These are phyloP conservation scores for Pyrenophora graminea DNA, from an alignment of 2,329 filamentous ascomycete genomes.

Conservation along the genomic window DNA sequence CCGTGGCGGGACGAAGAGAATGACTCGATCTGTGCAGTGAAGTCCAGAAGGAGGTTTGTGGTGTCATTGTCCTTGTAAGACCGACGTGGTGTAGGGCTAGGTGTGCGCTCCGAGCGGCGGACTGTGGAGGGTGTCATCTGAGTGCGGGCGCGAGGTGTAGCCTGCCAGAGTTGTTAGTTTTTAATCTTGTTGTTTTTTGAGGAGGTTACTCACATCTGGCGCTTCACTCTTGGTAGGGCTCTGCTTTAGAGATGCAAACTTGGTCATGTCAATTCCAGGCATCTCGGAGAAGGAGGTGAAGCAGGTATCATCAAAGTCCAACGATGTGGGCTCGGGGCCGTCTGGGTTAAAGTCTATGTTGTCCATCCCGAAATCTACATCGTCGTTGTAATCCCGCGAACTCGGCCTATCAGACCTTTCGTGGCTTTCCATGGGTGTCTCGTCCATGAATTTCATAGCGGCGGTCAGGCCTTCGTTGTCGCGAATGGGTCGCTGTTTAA, in stretches of 20 bases:
- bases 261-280: constrained; percentile 75
- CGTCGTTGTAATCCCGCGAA: constrained; percentile 24
- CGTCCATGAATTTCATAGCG: constrained; percentile 43
- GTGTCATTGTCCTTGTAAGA: constrained; percentile 61
- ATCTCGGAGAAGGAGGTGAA: constrained; percentile 82
- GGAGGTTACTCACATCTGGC: constrained; percentile 19
- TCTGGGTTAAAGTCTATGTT: constrained; percentile 42
- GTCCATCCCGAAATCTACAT: constrained; percentile 32
- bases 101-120: constrained; percentile 50
- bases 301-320: constrained; percentile 67
- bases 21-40: constrained; percentile 75
- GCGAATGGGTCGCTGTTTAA: constrained; percentile 31
- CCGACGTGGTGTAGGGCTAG: constrained; percentile 59
- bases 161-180: constrained; percentile 16
- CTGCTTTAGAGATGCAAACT: constrained; percentile 74
- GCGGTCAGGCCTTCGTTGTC: constrained; percentile 48
- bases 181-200: not conserved
- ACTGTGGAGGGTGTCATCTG: constrained; percentile 57
- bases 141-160: constrained; percentile 42
- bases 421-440: constrained; percentile 27
- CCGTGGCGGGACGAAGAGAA: constrained; percentile 50
- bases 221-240: constrained; percentile 50
- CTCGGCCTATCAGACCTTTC: constrained; percentile 30
- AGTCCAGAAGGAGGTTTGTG: constrained; percentile 82
- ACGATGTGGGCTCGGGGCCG: constrained; percentile 34